A percentile compares a stretch with the other conserved stretches of the same genome.
phyloP scores from a whole-genome alignment of 1,139 yeast species.

The Yamadazyma aaseri region DNA sequence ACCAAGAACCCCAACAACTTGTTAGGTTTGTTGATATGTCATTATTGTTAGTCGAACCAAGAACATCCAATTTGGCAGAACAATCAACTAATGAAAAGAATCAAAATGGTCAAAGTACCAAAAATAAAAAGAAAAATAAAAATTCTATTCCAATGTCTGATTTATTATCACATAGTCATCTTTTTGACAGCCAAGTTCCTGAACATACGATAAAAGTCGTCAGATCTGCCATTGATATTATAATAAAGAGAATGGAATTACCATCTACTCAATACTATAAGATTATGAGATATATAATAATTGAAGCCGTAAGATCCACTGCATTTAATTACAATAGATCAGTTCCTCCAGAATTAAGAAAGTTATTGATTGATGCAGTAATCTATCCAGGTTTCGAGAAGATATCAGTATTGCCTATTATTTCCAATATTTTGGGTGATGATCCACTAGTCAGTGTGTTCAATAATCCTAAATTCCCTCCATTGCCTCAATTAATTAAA shows the following conservation, averaged over 20 bases:
- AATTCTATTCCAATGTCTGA: constrained; percentile 61
- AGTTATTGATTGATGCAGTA: constrained; percentile 51
- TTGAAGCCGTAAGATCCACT: constrained; percentile 42
- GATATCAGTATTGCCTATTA: constrained; percentile 70
- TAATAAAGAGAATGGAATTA: constrained; percentile 51
- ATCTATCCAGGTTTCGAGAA: constrained; percentile 64
- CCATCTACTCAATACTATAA: constrained; percentile 65
- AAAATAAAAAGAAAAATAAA: constrained; percentile 42
- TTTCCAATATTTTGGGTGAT: constrained; percentile 47
- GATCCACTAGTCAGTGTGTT: constrained; percentile 51
- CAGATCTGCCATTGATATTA: constrained; percentile 47
- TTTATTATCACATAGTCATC: constrained; percentile 63
- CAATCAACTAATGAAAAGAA: constrained; percentile 2
- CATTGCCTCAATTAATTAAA: constrained; percentile 42
- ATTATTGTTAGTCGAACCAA: constrained; percentile 43
- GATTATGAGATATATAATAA: constrained; percentile 55
- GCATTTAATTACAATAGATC: constrained; percentile 23
- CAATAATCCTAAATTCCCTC: constrained; percentile 78
- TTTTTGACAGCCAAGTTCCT: constrained; percentile 49
- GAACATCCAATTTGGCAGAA: constrained; percentile 14
- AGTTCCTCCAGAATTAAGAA: constrained; percentile 31
- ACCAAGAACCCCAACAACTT: constrained; percentile 39
- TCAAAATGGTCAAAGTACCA: constrained; percentile 14
- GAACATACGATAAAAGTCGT: constrained; percentile 34
- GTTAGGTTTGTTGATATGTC: constrained; percentile 48